Base-by-base conservation (phyloP, 768 basidiomycete genomes). In the Nevesoporus exiguus region DNA sequence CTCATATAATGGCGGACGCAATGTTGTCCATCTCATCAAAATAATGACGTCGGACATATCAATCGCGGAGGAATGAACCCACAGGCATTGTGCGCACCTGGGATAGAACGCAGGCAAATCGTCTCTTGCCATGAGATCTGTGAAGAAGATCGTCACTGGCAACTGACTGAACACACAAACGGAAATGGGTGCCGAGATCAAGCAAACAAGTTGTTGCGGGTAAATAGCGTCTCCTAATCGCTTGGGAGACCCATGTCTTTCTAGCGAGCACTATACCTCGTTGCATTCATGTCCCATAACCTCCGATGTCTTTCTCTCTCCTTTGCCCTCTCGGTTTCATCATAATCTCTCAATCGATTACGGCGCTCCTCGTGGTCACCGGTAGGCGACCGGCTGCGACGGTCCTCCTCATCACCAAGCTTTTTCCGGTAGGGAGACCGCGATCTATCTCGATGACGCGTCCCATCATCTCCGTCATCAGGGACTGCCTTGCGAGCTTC, bases 231-330 rank as follows among this genome's bases (percentile, higher is more conserved):
- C 24, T 45, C 19, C 37, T 58, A 34, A 39, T 46, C 19, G 42
- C 47, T 52, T 46, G 33, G 31, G 49, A 43, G 61, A 29, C 8
- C 60, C 71, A 70, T 47, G 39, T 55, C 40, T 50, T 60, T 66
- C 47, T 54, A 42, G 19, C 56, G 68, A 14, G 64, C 67, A 22
- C 57, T 62, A 33, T 79, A 72, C 56, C 81, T 74, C 46, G 71
- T 63, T 11, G 72, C 56, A 59, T 77, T 79, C 47, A 66, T 61
- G 50, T 81, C 78, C 84, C 84, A 84, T 41, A 79, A 66, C 59
- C 75, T 74, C 22, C 84, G 71, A 55, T 81, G 78, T 39, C 74
- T 66, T 54, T 73, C 76, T 41, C 80, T 60, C 49, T 65, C 69
- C 41, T 27, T 65, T 47, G 60, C 63, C 41, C 65, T 61, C 55